A percentile compares a stretch with the other conserved stretches of the same genome.
Evolutionary conservation across 805 yeast genomes (phyloP).

Genomic region (Myxozyma udenii): DNA sequence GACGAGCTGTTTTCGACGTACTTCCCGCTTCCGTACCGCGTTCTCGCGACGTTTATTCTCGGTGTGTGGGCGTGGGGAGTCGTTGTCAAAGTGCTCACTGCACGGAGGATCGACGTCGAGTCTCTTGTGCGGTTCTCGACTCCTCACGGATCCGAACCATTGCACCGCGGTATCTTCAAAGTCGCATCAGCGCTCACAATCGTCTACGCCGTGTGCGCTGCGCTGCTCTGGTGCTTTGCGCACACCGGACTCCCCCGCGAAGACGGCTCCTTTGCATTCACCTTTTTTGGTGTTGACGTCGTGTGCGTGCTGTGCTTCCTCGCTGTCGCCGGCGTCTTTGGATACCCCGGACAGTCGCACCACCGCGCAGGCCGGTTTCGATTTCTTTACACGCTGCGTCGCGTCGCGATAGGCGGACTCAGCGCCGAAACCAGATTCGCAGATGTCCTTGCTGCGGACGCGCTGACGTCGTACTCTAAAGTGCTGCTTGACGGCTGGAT

Average conservation of each 20-base stretch:
- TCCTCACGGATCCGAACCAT: conserved; percentile 22
- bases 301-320: conserved; percentile 44
- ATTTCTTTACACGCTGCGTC: conserved; percentile 42
- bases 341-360: conserved; percentile 43
- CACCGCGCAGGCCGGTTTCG: conserved; percentile 42
- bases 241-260: conserved; percentile 10
- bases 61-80: conserved; percentile 41
- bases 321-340: conserved; percentile 39
- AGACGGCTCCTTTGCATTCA: conserved; percentile 6
- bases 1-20: conserved; percentile 36
- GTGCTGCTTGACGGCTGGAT: conserved; percentile 67
- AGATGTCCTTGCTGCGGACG: conserved; percentile 80
- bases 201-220: conserved; percentile 32
- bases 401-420: conserved; percentile 59
- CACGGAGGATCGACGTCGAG: conserved; percentile 33
- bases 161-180: conserved; percentile 41
- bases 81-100: conserved; percentile 33
- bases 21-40: conserved; percentile 51
- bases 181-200: conserved; percentile 38
- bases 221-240: conserved; percentile 35
- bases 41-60: conserved; percentile 30
- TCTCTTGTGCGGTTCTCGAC: conserved; percentile 28
- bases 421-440: conserved; percentile 59
- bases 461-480: conserved; percentile 75
- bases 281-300: conserved; percentile 37